Conservation (phyloP, 1,139 yeast species). For the Hyphopichia burtonii region DNA sequence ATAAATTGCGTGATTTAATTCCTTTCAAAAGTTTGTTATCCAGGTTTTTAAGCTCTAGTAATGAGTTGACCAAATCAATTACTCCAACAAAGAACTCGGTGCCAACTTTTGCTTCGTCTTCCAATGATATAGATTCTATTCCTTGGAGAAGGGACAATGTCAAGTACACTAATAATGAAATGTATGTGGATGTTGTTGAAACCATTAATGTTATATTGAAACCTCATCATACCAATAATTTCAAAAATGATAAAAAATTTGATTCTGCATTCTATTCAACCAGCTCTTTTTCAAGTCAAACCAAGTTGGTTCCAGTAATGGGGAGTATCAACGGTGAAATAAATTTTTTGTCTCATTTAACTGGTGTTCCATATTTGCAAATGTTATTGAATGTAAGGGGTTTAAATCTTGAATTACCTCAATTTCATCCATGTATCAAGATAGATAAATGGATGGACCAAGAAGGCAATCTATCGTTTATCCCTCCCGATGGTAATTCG, state of each 20-base stretch:
- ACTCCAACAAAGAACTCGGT: slow-evolving; percentile 8
- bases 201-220: slow-evolving; percentile 46
- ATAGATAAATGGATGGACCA: slow-evolving; percentile 40
- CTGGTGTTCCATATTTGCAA: slow-evolving; percentile 74
- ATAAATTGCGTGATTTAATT: slow-evolving; percentile 65
- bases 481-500: slow-evolving; percentile 87
- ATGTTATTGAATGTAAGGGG: slow-evolving; percentile 49
- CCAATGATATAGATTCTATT: slow-evolving; percentile 18
- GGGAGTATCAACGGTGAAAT: slow-evolving; percentile 69
- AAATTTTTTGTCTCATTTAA: slow-evolving; percentile 62
- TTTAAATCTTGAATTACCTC: slow-evolving; percentile 46
- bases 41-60: slow-evolving; percentile 35
- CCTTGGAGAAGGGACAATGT: slow-evolving; percentile 79
- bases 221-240: slow-evolving; percentile 15
- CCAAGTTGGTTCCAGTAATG: slow-evolving; percentile 40
- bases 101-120: no score
- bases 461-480: slow-evolving; percentile 54
- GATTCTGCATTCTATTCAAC: slow-evolving; percentile 41
- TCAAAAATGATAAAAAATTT: slow-evolving; percentile 15
- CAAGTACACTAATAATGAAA: slow-evolving; percentile 70
- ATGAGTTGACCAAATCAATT: slow-evolving; percentile 23
- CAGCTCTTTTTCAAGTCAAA: slow-evolving; percentile 12
- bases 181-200: slow-evolving; percentile 77
- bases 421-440: slow-evolving; percentile 61
- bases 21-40: slow-evolving; percentile 53